Base-by-base conservation (phyloP, 176 grass and related monocot genomes). In the Triticum timopheevii region DNA sequence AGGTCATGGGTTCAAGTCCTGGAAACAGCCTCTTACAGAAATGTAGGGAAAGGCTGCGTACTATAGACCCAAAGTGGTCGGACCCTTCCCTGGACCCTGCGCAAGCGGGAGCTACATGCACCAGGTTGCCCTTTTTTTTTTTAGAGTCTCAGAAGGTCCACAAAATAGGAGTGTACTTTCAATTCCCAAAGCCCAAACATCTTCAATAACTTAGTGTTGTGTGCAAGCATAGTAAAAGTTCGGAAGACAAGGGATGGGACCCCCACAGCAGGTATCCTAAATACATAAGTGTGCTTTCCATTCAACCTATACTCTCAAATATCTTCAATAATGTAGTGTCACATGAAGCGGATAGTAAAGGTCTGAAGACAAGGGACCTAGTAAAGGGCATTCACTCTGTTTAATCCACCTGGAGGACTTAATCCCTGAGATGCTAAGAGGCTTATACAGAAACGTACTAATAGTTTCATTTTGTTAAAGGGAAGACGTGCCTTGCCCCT, bases 131-230 rank as follows among this genome's bases (percentile, higher is more conserved):
- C n/a, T n/a, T n/a, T n/a, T n/a, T n/a, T n/a, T n/a, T n/a, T n/a
- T n/a, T 17, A 87, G 70, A 64, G 52, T 50, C 42, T 58, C 78
- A 80, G 44, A 35, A 81, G 73, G 73, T 50, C 73, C 15, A 76
- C 4, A 66, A 52, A 76, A 76, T 20, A 25, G 72, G 47, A 49
- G 73, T 31, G 9, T 52, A 76, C 49, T 52, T 75, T 52, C 44
- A 52, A 76, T 47, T 76, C 45, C 15, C 49, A 16, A 52, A 75
- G 72, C 72, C 23, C 72, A 75, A 49, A 17, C 25, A 75, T 75
- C 72, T 75, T 47, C 7, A 7, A 15, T 75, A 75, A 75, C 42
- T 75, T 49, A 25, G 70, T 73, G 19, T 22, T 70, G n/a, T 7
- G 5, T 73, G 72, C 72, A 75, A 49, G 47, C 23, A 75, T 22